Conservation (phyloP, 1,284 basidiomycete species). For the Moniliella sp. region DNA sequence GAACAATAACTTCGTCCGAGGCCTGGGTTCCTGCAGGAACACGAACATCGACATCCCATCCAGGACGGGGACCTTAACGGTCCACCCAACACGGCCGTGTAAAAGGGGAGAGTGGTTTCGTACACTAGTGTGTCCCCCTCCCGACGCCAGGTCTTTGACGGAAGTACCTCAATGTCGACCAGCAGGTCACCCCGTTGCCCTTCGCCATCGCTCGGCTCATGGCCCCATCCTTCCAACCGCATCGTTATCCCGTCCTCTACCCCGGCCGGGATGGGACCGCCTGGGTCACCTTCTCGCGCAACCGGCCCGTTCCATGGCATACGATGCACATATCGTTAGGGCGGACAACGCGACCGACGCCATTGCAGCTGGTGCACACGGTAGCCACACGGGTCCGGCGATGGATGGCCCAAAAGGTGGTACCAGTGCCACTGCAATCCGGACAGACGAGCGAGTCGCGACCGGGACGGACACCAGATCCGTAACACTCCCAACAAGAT, state of each 20-base stretch:
- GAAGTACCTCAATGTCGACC: constrained; percentile 61
- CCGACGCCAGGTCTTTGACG: constrained; percentile 65
- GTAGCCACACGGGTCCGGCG: constrained; percentile 92
- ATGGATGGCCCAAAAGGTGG: constrained; percentile 70
- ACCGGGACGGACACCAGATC: constrained; percentile 65
- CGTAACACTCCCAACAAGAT: constrained; percentile 63
- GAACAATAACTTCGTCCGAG: constrained; percentile 90
- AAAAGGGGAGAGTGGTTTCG: constrained; percentile 71
- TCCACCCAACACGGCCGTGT: constrained; percentile 72
- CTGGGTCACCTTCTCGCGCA: constrained; percentile 56
- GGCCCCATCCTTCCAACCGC: constrained; percentile 60
- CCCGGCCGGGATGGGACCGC: constrained; percentile 55
- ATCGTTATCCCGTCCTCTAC: constrained; percentile 93
- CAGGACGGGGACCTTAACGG: constrained; percentile 77
- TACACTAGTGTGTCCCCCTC: constrained; percentile 83
- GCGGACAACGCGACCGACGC: constrained; percentile 61
- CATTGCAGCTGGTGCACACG: constrained; percentile 64
- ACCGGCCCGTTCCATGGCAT: constrained; percentile 70
- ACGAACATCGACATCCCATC: constrained; percentile 89
- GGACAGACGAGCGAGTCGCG: constrained; percentile 61
- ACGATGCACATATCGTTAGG: constrained; percentile 54
- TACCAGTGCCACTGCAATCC: constrained; percentile 66
- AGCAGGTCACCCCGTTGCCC: constrained; percentile 53
- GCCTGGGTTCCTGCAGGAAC: constrained; percentile 82
- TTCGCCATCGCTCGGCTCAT: constrained; percentile 51